phyloP scores from a whole-genome alignment of 306 rosid species.

The Quercus aquifolioides region DNA sequence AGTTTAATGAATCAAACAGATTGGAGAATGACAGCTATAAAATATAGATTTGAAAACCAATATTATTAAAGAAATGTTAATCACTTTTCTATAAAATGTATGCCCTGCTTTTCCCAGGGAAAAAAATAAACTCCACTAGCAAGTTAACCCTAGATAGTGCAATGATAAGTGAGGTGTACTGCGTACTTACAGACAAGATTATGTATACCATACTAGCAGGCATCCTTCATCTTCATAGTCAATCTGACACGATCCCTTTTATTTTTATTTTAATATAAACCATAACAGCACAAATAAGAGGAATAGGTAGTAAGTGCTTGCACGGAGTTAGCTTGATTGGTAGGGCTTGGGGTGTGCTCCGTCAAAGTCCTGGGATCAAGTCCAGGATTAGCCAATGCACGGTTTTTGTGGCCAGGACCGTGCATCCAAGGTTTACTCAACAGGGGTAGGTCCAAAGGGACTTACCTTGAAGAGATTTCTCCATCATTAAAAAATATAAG shows the following conservation, averaged over 20 bases:
- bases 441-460: no score
- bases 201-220: not conserved
- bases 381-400: no score
- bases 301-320: not conserved
- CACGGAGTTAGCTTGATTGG: no score
- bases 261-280: not conserved
- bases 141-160: not conserved
- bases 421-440: no score
- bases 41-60: not conserved
- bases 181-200: not conserved
- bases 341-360: no score
- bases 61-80: not conserved
- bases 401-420: no score
- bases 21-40: not conserved
- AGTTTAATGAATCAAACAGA: not conserved
- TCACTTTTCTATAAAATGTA: not conserved
- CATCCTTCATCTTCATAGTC: not conserved
- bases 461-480: no score
- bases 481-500: no score
- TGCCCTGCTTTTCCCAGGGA: not conserved
- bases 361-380: no score
- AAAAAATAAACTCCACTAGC: no score
- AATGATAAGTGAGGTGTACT: not conserved
- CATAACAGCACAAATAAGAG: not conserved
- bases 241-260: not conserved